These are phyloP conservation scores for Scenedesmus sp. DNA, from an alignment of 163 green algal genomes.

Conservation along the genomic window DNA sequence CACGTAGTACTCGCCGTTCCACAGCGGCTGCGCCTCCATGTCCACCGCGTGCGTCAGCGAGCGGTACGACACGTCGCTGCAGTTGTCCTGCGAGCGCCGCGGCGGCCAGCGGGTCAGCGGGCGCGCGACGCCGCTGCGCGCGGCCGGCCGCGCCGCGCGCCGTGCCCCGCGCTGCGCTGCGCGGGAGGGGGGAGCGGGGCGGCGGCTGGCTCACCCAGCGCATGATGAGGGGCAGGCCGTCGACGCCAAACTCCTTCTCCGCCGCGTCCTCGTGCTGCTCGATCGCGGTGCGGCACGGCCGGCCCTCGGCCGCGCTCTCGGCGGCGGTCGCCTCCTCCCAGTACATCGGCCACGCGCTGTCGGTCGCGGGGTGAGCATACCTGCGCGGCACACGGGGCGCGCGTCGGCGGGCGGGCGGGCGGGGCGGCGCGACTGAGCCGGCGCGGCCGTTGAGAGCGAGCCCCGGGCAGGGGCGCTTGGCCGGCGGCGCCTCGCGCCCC, in stretches of 20 bases:
- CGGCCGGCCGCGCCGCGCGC: too few species aligned
- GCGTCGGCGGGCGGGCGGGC: too few species aligned
- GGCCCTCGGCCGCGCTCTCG: constrained; percentile 13
- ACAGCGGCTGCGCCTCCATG: constrained; percentile 25
- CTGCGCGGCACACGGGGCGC: background rate
- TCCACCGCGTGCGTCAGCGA: constrained; percentile 9
- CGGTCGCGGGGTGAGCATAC: constrained; percentile 6
- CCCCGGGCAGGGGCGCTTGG: too few species aligned
- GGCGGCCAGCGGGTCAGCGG: too few species aligned
- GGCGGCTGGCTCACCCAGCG: constrained; percentile 20
- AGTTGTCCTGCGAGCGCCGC: constrained; percentile 32
- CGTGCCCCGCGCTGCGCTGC: too few species aligned
- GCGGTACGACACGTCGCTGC: constrained; percentile 8
- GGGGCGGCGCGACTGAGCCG: too few species aligned
- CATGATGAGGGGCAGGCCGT: constrained; percentile 24
- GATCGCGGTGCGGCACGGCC: constrained; percentile 5
- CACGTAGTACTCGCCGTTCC: constrained; percentile 16
- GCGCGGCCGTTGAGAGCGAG: too few species aligned
- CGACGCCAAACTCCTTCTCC: constrained; percentile 13
- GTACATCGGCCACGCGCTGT: constrained; percentile 6
- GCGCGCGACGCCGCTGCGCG: too few species aligned
- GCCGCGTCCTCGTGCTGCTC: constrained; percentile 18
- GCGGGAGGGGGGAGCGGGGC: too few species aligned
- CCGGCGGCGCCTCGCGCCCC: background rate
- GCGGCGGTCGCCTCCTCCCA: constrained; percentile 10